phyloP scores from a whole-genome alignment of 1,284 basidiomycete genomes.

The Ceratobasidium sp. region DNA sequence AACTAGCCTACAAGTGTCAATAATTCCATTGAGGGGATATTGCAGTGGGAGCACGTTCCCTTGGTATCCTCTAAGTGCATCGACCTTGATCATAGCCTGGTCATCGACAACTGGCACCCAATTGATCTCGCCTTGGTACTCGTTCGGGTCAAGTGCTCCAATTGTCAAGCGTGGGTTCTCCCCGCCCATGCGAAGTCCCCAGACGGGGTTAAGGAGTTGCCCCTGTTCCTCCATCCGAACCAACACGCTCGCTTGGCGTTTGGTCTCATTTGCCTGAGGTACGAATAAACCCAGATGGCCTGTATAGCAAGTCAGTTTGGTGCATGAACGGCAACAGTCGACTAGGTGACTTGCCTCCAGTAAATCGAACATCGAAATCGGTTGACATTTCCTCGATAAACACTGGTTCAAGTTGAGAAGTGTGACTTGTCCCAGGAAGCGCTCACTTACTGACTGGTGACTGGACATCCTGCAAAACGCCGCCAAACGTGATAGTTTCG shows the following conservation, averaged over 20 bases:
- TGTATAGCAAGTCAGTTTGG: background rate
- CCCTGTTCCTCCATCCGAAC: constrained; percentile 24
- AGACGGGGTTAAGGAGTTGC: constrained; percentile 26
- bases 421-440: background rate
- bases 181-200: constrained; percentile 30
- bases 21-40: constrained; percentile 8
- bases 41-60: constrained; percentile 19
- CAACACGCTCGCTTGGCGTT: constrained; percentile 10
- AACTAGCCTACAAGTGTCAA: constrained; percentile 12
- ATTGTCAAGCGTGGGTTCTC: constrained; percentile 20
- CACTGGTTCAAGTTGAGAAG: background rate
- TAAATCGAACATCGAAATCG: constrained; percentile 3
- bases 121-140: constrained; percentile 33
- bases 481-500: constrained; percentile 30
- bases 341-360: background rate
- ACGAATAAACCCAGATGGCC: constrained; percentile 32
- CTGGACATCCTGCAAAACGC: constrained; percentile 15
- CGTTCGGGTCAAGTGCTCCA: constrained; percentile 27
- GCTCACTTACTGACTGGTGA: constrained; percentile 1
- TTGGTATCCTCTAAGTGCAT: constrained; percentile 24
- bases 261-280: constrained; percentile 16
- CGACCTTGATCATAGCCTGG: constrained; percentile 8
- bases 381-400: constrained; percentile 22
- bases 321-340: background rate
- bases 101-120: constrained; percentile 27